phyloP scores from a whole-genome alignment of 2,329 filamentous ascomycete genomes.

The Pestalotiopsis fici region DNA sequence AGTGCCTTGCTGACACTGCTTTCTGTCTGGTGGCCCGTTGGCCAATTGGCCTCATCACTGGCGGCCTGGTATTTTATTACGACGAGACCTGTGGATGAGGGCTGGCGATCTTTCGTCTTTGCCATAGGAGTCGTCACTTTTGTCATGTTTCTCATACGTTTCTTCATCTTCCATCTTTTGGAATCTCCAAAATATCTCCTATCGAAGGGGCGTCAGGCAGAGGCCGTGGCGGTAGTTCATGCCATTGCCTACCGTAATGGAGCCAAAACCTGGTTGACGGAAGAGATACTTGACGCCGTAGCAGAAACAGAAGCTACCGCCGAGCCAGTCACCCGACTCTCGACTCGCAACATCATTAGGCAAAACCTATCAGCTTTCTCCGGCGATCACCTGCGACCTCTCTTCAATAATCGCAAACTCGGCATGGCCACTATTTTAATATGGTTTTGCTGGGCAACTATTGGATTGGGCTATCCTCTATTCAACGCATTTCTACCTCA shows the following conservation, averaged over 20 bases:
- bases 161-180: constrained; percentile 78
- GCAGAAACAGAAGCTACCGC: constrained; percentile 41
- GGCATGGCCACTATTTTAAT: constrained; percentile 56
- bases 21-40: constrained; percentile 87
- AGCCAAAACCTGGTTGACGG: constrained; percentile 74
- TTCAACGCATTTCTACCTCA: constrained; percentile 92
- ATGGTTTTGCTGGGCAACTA: constrained; percentile 81
- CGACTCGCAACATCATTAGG: constrained; percentile 46
- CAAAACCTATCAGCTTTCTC: constrained; percentile 69
- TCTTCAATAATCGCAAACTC: constrained; percentile 59
- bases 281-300: constrained; percentile 64
- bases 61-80: constrained; percentile 78
- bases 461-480: constrained; percentile 84
- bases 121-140: constrained; percentile 74
- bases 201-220: constrained; percentile 72
- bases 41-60: constrained; percentile 72
- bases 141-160: constrained; percentile 75
- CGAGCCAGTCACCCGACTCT: constrained; percentile 19
- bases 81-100: constrained; percentile 66
- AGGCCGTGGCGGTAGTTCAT: constrained; percentile 79
- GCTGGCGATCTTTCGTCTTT: constrained; percentile 75
- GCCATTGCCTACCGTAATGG: constrained; percentile 74
- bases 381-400: constrained; percentile 63
- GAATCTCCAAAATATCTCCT: constrained; percentile 86
- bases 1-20: constrained; percentile 74